Base-by-base conservation (phyloP, 1,284 basidiomycete genomes). In the Malassezia slooffiae region DNA sequence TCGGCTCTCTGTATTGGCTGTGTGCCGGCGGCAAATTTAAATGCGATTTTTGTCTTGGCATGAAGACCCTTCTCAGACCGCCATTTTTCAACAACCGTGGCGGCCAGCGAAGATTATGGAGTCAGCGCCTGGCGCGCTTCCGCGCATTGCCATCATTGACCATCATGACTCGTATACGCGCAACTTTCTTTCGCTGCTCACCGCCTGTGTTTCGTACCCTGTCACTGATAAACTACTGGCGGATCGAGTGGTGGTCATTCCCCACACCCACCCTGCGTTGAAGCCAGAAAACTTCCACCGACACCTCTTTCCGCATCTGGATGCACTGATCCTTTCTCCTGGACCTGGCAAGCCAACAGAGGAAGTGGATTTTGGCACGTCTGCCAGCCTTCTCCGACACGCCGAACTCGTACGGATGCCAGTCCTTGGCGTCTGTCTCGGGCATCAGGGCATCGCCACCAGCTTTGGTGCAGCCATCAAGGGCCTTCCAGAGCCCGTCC, bases 391-490 rank as follows among this genome's bases (percentile, higher is more conserved):
- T 20, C 51, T 68, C 21, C 55, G 51, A 19, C 32, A 54, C 9
- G 39, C 44, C n/a, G 36, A 30, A 4, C 43, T 54, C 11, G 42
- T 32, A 1, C 57, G 75, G 24, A 45, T 83, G 1, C 86, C 86
- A 1, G 76, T 86, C 31, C 82, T 90, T 49, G 86, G 86, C 2
- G 81, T 96, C 3, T 96, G 90, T 62, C 76, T 96, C 10, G 91
- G 91, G 0, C 78, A 90, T 42, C 91, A 96, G 69, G 90, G 88
- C 47, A 76, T 96, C 26, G 84, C 79, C 0, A 75, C 83, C 7
- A 81, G 81, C 38, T 80, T 78, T 54, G 88, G 87, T 10, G 88
- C 80, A 0, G 41, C 37, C 11, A 49, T 64, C 20, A 47, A 38
- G 3, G 48, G 55, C 45, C 58, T 31, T 27, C 32, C 29, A 47